Evolutionary conservation across 768 basidiomycete genomes (phyloP).

Genomic region (Hypholoma sublateritium): DNA sequence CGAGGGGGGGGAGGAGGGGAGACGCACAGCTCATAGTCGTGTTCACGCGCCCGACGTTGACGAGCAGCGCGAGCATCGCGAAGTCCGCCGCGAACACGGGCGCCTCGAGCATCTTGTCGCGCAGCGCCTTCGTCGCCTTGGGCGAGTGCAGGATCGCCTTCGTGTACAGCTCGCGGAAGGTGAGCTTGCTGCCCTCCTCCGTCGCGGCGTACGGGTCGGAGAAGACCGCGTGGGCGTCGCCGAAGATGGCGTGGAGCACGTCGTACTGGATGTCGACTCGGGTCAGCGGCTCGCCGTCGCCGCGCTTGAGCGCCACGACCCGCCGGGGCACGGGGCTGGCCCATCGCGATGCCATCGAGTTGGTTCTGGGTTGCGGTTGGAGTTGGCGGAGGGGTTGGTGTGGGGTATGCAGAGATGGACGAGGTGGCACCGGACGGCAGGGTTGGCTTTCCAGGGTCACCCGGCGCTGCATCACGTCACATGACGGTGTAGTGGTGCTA

Average conservation of each 20-base stretch:
- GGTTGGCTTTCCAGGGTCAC: slow-evolving; percentile 1
- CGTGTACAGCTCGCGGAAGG: slow-evolving; percentile 65
- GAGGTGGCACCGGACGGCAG: background rate
- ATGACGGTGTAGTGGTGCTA: slow-evolving; percentile 17
- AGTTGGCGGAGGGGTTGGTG: background rate
- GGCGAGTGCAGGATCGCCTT: slow-evolving; percentile 53
- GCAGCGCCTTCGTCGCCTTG: slow-evolving; percentile 68
- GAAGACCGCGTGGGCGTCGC: slow-evolving; percentile 58
- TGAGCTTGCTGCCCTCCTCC: slow-evolving; percentile 31
- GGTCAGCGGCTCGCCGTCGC: slow-evolving; percentile 66
- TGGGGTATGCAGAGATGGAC: background rate
- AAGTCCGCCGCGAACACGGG: slow-evolving; percentile 63
- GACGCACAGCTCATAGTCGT: slow-evolving; percentile 80
- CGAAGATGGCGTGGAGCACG: slow-evolving; percentile 76
- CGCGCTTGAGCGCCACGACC: slow-evolving; percentile 47
- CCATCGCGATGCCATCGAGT: slow-evolving; percentile 33
- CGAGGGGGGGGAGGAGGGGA: no score
- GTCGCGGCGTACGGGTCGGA: slow-evolving; percentile 39
- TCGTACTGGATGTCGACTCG: slow-evolving; percentile 77
- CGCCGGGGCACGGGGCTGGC: slow-evolving; percentile 43
- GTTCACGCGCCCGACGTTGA: slow-evolving; percentile 80
- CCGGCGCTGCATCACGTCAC: slow-evolving; percentile 12
- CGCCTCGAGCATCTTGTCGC: slow-evolving; percentile 68
- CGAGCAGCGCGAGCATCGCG: slow-evolving; percentile 71
- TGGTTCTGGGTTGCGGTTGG: background rate